Base-by-base conservation (phyloP, 2,329 filamentous ascomycete species). In the Colletotrichum melonis region DNA sequence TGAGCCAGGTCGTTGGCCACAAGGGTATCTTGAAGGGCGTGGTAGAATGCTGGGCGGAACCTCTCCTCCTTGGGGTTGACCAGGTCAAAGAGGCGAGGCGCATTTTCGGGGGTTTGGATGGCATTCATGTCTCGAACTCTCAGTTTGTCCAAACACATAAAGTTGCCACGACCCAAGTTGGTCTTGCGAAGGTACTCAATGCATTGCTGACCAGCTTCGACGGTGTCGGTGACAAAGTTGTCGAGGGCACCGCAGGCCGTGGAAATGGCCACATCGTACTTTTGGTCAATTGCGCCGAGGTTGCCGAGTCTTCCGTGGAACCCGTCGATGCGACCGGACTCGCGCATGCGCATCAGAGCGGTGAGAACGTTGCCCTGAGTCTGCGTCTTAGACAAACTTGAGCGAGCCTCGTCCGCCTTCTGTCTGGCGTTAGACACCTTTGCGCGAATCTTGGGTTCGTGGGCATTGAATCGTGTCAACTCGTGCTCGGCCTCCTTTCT, bases 141-240 rank as follows among this genome's bases (percentile, higher is more conserved):
- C 62, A 98, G 87, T 80, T 96, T 95, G 82, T 99, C 95, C 19
- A 99, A 88, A 76, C 97, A 94, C 78, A 99, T 98, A 82, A 99
- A 98, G 84, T 98, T 98, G 73, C 95, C 97, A 78, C 97, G 92
- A 14, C 97, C 97, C 4, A 99, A 91, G 77, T 98, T 98, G 78
- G 98, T 99, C 87, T 98, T 99, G 69, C 97, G 92, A 14, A 99
- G 88, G 79, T 99, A 97, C 80, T 98, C 97, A 75, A 99, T 98
- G 82, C 97, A 99, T 81, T 98, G 95, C 82, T 99, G 97, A 76
- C 95, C 97, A 72, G 95, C 94, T 78, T 98, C 97, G 16, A 98
- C 96, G 1, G 94, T 95, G 78, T 98, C 97, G 0, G 97, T 97
- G 11, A 99, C 96, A 83, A 99, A 95, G 80, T 98, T 98, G 82